Evolutionary conservation across 164 flowering plant species (phyloP), one percentile per base, ranked within the genome.

Genomic region (Vitis riparia): DNA sequence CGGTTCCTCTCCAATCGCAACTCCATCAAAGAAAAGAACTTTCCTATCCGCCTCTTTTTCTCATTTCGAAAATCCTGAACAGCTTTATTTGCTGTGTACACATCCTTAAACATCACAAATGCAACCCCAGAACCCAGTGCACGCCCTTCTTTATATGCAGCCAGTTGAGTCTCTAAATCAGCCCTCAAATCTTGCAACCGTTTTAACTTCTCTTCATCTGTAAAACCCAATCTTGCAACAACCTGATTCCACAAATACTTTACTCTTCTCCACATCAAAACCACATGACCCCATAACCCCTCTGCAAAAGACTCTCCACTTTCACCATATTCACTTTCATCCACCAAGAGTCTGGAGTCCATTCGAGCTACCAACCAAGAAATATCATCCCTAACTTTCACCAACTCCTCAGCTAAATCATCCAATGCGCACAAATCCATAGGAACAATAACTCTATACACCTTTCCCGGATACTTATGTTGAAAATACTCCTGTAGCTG

Each of bases 81-180:
- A 6, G 95, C 97, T 76, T 93, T 93, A 73, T 93, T 96, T 15
- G 97, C 87, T 0, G 97, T 87, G 69, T 91, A 89, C 10, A 92
- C 91, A 78, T 96, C 99, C 80, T 89, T 93, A 68, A 96, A 96
- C 72, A 96, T 85, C 72, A 96, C 97, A 81, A 96, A 96, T 29
- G 97, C 98, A 73, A 87, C 91, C 9, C 97, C 98, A 53, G 99
- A 98, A 59, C 99, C 91, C n/a, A 67, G 85, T 23, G 96, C 98
- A 61, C 85, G 80, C 11, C 95, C 97, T 67, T 91, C 94, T 75
- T 89, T 93, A 71, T 87, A 93, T 53, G 91, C 86, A 0, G 82
- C 80, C 71, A 93, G 69, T 60, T 90, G 87, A 69, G 82, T 85
- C 85, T 93, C 99, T 59, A 96, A 77, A 10, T 84, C 83, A 50